phyloP scores from a whole-genome alignment of 1,284 basidiomycete genomes.

The Cryptococcus deneoformans region DNA sequence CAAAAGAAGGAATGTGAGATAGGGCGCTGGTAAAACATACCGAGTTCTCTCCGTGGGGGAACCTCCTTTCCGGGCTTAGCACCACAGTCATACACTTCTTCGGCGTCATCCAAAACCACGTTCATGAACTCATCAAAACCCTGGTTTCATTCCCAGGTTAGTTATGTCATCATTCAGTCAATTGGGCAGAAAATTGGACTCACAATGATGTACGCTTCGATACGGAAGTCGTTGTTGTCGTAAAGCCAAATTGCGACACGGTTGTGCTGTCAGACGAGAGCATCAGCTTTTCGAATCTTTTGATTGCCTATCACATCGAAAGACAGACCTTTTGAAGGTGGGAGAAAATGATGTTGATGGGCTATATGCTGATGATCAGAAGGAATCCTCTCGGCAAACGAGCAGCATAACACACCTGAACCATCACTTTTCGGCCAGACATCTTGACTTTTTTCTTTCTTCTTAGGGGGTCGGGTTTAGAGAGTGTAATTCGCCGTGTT shows the following conservation, averaged over 20 bases:
- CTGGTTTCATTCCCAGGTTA: constrained; percentile 51
- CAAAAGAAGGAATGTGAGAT: neutral
- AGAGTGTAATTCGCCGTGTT: neutral
- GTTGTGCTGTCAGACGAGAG: constrained; percentile 58
- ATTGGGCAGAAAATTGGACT: neutral
- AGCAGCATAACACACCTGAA: constrained; percentile 66
- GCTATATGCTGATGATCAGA: constrained; percentile 19
- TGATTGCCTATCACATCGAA: neutral
- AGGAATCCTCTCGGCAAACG: neutral
- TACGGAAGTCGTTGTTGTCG: constrained; percentile 94
- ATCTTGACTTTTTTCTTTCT: constrained; percentile 55
- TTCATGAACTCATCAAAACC: constrained; percentile 99
- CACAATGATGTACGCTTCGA: constrained; percentile 95
- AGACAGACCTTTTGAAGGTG: constrained; percentile 68
- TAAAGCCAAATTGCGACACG: constrained; percentile 95
- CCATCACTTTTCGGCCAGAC: constrained; percentile 95
- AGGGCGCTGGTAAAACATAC: constrained; percentile 23
- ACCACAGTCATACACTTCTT: constrained; percentile 87
- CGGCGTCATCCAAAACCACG: constrained; percentile 91
- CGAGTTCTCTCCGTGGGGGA: constrained; percentile 52
- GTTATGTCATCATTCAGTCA: neutral
- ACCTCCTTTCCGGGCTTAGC: constrained; percentile 77
- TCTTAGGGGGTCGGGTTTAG: neutral
- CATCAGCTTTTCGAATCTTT: constrained; percentile 1
- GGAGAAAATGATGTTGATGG: constrained; percentile 98